Evolutionary conservation across 306 rosid species (phyloP), one percentile per base, ranked within the genome.

Genomic region (Quercus glauca): DNA sequence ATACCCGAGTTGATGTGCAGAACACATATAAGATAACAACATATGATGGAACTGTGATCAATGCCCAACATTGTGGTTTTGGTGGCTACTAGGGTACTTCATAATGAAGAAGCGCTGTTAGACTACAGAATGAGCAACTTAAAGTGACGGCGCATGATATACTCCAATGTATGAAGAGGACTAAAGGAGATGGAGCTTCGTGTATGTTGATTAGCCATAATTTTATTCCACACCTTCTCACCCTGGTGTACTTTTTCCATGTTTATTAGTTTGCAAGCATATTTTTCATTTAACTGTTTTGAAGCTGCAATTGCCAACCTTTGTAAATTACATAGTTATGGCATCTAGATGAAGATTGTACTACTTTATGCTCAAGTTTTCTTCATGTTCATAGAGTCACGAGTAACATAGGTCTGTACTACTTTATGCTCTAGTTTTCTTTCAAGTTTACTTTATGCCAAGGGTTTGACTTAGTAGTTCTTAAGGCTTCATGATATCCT

Each of bases 61-160:
- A 92, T 59, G 93, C 90, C 56, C 93, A 89, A 80, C 94, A 98
- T 77, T 92, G 98, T 98, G 91, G 93, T 78, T 83, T 60, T 92
- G 87, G 79, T 94, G 57, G 90, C 98, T 56, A 92, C 93, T 33
- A 79, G 93, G 68, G 83, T 90, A 28, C 89, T 94, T 72, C 85
- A 84, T 73, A 82, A 95, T 79, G 99, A 92, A 79, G 98, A 92
- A 79, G 77, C 92, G 20, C 89, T 92, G 75, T 79, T 94, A 75
- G 92, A 94, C 82, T 94, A 95, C 82, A 86, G 98, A 81, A 76
- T 92, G 83, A 95, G 97, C 91, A 95, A 91, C 91, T 63, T 89
- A 6, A 92, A 89, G 73, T 86, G 85, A 73, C 79, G 92, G 60
- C 97, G 87, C 83, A 58, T 95, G 99, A 97, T 92, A 91, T 72